A percentile compares a stretch with the other conserved stretches of the same genome.
Conservation (phyloP, 192 early-diverging fungal genomes). For the Linnemannia exigua region DNA sequence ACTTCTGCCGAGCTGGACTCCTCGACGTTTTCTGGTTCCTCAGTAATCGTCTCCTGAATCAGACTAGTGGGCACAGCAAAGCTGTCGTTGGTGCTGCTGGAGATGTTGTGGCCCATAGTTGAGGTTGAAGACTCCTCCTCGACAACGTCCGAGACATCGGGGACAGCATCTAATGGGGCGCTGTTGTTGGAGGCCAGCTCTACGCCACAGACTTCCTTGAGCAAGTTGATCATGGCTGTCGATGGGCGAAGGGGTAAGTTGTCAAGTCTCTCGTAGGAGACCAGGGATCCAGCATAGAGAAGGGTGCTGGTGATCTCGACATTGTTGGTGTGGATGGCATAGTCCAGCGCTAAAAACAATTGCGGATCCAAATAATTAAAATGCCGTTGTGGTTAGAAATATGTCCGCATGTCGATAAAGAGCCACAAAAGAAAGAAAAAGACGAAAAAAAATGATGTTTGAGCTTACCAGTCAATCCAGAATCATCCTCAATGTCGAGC, state of each 20-base stretch:
- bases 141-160: conserved; percentile 6
- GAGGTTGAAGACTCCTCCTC: conserved; percentile 17
- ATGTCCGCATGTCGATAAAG: background rate
- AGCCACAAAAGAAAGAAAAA: background rate
- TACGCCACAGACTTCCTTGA: conserved; percentile 36
- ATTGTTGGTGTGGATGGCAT: conserved; percentile 51
- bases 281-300: conserved; percentile 40
- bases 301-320: conserved; percentile 40
- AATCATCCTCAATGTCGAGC: conserved; percentile 48
- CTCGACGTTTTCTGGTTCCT: background rate
- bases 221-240: conserved; percentile 16
- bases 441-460: background rate
- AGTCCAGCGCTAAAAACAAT: conserved; percentile 38
- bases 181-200: conserved; percentile 7
- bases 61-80: background rate
- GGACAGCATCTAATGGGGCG: conserved; percentile 5
- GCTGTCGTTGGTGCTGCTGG: background rate
- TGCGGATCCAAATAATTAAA: background rate
- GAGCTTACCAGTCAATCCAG: conserved; percentile 48
- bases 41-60: conserved; percentile 2
- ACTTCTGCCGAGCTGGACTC: background rate
- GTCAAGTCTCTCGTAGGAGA: conserved; percentile 37
- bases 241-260: conserved; percentile 29
- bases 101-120: background rate
- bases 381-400: background rate